Evolutionary conservation across 345 rosid genomes (phyloP), one percentile per base, ranked within the genome.

Genomic region (Erodium maritimum): DNA sequence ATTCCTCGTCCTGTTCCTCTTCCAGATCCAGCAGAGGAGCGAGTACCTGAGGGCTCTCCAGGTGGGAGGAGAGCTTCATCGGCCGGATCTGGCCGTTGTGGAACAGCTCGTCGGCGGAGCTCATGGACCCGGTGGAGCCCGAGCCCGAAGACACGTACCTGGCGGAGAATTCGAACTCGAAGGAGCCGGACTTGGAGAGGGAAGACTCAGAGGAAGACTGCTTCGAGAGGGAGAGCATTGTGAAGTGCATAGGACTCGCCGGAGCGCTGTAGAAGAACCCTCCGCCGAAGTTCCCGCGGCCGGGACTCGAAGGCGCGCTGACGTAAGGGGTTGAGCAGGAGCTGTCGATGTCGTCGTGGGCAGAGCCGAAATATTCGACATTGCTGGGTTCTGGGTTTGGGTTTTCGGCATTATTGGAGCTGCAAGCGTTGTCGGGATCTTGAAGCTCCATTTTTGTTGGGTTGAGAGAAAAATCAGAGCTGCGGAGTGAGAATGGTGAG

Each of bases 241-340:
- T 73, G 68, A 85, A 93, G 65, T 93, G 96, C 91, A 86, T 93
- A 12, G 99, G 99, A 62, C 96, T 89, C 0, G 96, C 82, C 0
- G 99, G 99, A 20, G 94, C 91, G 59, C 99, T 93, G 77, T 84
- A 89, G 69, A 73, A 93, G 65, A 82, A 93, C 18, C 96, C 87
- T 0, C 79, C 79, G 2, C 24, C 21, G n/a, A n/a, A n/a, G n/a
- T n/a, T 65, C 67, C 33, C 25, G 21, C 91, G 85, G 33, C 91
- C 90, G 21, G 99, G 99, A 69, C 95, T 89, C 0, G 99, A 93
- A 21, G 99, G 99, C 21, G 96, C 99, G 56, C 95, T 86, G 16
- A 88, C 99, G 67, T 83, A 93, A 12, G 99, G 99, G 17, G 99
- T 83, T n/a, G 99, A 93, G 67, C 94, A 89, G 62, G 79, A 70